Evolutionary conservation across 768 basidiomycete species (phyloP).

Genomic region (Amanita exitialis): DNA sequence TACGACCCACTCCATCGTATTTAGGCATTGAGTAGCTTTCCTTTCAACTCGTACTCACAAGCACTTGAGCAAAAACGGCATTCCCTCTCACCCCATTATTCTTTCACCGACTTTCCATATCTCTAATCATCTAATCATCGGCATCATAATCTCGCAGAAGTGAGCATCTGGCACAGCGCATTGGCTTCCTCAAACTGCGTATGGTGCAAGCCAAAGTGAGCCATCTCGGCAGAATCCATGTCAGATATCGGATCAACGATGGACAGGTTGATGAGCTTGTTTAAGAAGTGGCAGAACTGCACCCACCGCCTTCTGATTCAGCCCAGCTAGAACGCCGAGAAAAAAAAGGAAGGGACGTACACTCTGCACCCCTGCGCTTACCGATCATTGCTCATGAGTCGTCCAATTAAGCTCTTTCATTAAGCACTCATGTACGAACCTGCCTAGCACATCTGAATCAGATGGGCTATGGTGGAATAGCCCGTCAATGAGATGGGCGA

Average conservation of each 20-base stretch:
- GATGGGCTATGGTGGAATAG: slow-evolving; percentile 52
- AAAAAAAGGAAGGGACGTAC: slow-evolving; percentile 29
- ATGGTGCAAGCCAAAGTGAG: slow-evolving; percentile 62
- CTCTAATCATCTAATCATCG: too few relatives aligned
- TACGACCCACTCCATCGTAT: too few relatives aligned
- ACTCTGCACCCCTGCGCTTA: slow-evolving; percentile 65
- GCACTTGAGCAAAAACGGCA: too few relatives aligned
- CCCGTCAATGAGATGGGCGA: slow-evolving; percentile 33
- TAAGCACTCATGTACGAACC: slow-evolving; percentile 62
- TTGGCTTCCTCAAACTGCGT: slow-evolving; percentile 73
- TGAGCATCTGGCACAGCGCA: slow-evolving; percentile 56
- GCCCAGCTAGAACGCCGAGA: background rate
- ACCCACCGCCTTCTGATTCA: slow-evolving; percentile 7
- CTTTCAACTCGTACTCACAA: too few relatives aligned
- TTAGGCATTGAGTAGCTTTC: too few relatives aligned
- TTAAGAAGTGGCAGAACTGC: slow-evolving; percentile 71
- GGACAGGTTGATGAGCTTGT: slow-evolving; percentile 52
- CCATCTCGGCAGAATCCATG: slow-evolving; percentile 67
- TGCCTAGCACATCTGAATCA: slow-evolving; percentile 56
- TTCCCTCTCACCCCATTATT: too few relatives aligned
- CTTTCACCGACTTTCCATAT: too few relatives aligned
- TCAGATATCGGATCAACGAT: slow-evolving; percentile 59
- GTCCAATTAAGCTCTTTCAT: slow-evolving; percentile 64
- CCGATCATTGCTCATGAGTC: slow-evolving; percentile 60
- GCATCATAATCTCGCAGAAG: slow-evolving; percentile 28